Conservation (phyloP, 2,329 filamentous ascomycete species). For the Septoria petroselini region DNA sequence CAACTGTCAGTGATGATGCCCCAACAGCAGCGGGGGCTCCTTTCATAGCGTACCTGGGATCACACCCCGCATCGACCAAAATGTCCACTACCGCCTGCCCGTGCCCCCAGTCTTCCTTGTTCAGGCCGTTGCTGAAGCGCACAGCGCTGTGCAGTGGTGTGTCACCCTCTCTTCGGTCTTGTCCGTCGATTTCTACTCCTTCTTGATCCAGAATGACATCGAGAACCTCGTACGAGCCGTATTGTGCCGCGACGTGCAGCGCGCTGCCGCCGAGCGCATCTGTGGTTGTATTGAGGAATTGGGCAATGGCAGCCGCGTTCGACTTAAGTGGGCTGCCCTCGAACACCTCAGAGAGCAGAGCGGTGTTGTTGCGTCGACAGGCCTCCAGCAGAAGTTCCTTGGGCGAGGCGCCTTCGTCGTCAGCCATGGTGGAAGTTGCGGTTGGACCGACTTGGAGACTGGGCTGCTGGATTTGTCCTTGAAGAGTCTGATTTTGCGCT, state of each 20-base stretch:
- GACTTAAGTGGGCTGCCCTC: conserved; percentile 47
- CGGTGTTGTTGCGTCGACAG: conserved; percentile 86
- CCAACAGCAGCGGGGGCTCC: not conserved
- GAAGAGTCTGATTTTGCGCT: not conserved
- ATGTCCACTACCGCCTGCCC: conserved; percentile 69
- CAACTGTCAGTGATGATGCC: not conserved
- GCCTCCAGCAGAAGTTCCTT: conserved; percentile 87
- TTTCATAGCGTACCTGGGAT: conserved; percentile 47
- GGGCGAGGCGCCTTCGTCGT: conserved; percentile 71
- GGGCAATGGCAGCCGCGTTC: conserved; percentile 61
- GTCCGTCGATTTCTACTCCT: conserved; percentile 78
- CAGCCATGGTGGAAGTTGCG: conserved; percentile 25
- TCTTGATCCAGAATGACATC: conserved; percentile 80
- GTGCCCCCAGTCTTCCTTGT: conserved; percentile 60
- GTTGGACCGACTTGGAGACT: not conserved
- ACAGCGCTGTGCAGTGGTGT: conserved; percentile 78
- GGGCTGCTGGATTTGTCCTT: too few species aligned
- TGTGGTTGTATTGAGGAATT: conserved; percentile 79
- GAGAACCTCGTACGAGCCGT: conserved; percentile 82
- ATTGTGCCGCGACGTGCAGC: conserved; percentile 81
- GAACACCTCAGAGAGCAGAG: conserved; percentile 75
- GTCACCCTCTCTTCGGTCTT: conserved; percentile 68
- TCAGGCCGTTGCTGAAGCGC: conserved; percentile 69
- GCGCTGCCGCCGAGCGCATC: conserved; percentile 85
- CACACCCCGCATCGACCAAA: conserved; percentile 75